phyloP scores from a whole-genome alignment of 2,329 filamentous ascomycete genomes.

The Microdochium trichocladiopsis region DNA sequence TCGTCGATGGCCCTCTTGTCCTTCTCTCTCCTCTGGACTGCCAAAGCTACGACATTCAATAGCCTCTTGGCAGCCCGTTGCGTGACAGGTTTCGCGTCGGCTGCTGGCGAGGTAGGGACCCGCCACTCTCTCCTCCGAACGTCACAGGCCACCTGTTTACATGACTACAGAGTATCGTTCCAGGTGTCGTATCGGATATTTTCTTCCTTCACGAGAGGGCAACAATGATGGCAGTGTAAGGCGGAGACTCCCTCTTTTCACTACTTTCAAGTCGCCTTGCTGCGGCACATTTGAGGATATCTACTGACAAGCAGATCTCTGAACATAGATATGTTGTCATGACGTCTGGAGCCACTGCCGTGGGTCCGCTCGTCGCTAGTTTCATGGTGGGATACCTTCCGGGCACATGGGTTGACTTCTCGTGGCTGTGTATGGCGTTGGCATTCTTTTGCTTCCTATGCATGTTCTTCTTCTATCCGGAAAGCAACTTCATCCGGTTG shows the following conservation, averaged over 20 bases:
- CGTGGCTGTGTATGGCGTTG: conserved; percentile 3
- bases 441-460: conserved; percentile 2
- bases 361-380: conserved; percentile 4
- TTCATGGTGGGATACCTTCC: conserved; percentile 4
- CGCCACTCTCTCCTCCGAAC: neutral
- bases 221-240: conserved; percentile 5
- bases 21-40: conserved; percentile 20
- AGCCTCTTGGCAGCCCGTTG: conserved; percentile 22
- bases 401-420: conserved; percentile 4
- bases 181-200: conserved; percentile 5
- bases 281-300: neutral
- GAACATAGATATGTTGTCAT: conserved; percentile 6
- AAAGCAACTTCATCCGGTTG: neutral
- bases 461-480: conserved; percentile 2
- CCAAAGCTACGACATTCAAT: conserved; percentile 19
- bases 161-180: conserved; percentile 4
- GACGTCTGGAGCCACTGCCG: conserved; percentile 4
- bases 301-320: too few species aligned
- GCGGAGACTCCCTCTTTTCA: neutral
- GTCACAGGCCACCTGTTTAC: neutral
- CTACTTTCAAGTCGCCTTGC: neutral
- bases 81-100: conserved; percentile 18
- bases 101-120: conserved; percentile 6
- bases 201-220: conserved; percentile 7
- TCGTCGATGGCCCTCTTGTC: conserved; percentile 22